Percentiles rank a stretch among this genome's conserved stretches.
These are phyloP conservation scores for Alisma plantagoaquatica DNA, from an alignment of 106 monocot genomes.

Conservation along the genomic window DNA sequence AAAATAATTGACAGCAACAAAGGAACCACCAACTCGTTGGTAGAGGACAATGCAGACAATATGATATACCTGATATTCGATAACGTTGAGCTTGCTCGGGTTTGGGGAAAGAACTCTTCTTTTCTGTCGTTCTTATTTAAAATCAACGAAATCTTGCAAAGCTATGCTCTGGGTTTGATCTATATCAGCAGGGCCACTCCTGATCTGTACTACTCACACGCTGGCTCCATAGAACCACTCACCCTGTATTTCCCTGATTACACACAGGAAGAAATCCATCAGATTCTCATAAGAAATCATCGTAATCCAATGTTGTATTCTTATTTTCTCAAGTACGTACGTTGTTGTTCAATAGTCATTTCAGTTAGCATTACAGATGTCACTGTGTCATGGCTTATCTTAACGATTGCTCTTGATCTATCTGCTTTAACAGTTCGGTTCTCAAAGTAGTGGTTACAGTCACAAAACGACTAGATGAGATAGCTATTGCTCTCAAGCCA, in stretches of 20 bases:
- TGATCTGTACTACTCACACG: slow-evolving; percentile 44
- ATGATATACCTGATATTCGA: slow-evolving; percentile 81
- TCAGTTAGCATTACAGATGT: no score
- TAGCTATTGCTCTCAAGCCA: slow-evolving; percentile 44
- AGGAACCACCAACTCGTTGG: no score
- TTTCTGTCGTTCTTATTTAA: slow-evolving; percentile 54
- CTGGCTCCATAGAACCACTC: slow-evolving; percentile 51
- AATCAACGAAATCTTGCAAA: slow-evolving; percentile 41
- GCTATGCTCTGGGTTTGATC: slow-evolving; percentile 48
- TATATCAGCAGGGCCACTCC: slow-evolving; percentile 63
- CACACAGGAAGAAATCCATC: slow-evolving; percentile 50
- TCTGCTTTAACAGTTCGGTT: slow-evolving; percentile 40
- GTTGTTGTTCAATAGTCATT: no score
- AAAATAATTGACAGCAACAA: no score
- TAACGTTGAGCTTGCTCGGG: slow-evolving; percentile 57
- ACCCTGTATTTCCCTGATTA: slow-evolving; percentile 71
- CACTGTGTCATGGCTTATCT: no score
- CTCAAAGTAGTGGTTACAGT: slow-evolving; percentile 64
- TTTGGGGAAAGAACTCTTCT: slow-evolving; percentile 47
- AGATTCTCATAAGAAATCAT: slow-evolving; percentile 60
- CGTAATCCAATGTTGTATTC: slow-evolving; percentile 63
- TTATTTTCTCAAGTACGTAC: slow-evolving; percentile 75
- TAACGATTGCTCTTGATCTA: not conserved
- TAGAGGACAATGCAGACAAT: slow-evolving; percentile 14
- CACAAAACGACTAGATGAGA: slow-evolving; percentile 71